Evolutionary conservation across 208 protist genomes (phyloP).

Genomic region (Trypanosoma lewisi): DNA sequence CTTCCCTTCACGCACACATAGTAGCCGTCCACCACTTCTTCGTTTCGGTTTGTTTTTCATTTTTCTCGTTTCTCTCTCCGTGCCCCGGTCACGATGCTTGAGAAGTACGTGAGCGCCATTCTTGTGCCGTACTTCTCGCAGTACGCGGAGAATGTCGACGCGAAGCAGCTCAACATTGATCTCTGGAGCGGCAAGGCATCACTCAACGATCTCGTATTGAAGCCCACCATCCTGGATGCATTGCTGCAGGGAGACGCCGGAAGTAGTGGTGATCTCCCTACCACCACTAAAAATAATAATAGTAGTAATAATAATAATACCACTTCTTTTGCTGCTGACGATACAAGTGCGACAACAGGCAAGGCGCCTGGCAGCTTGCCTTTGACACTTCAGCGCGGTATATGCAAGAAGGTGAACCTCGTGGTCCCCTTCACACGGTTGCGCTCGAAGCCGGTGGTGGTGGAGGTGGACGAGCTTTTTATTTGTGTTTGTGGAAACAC

Average conservation of each 20-base stretch:
- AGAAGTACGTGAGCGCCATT: constrained; percentile 78
- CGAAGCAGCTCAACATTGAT: constrained; percentile 68
- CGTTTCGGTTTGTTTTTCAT: too few relatives aligned
- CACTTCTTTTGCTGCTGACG: constrained; percentile 9
- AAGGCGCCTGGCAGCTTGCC: constrained; percentile 27
- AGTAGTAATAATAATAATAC: background rate
- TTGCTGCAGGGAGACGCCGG: constrained; percentile 33
- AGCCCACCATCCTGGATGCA: constrained; percentile 55
- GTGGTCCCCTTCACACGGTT: constrained; percentile 75
- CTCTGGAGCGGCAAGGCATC: constrained; percentile 83
- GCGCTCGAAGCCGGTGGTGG: constrained; percentile 75
- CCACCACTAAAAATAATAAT: background rate
- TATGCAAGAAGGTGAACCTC: constrained; percentile 80
- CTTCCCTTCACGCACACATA: too few relatives aligned
- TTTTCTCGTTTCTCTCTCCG: background rate
- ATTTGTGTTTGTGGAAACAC: constrained; percentile 47
- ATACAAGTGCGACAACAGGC: constrained; percentile 5
- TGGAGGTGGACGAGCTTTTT: constrained; percentile 79
- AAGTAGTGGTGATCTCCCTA: constrained; percentile 11
- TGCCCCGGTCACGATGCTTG: constrained; percentile 50
- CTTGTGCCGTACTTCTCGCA: constrained; percentile 83
- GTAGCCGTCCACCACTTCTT: too few relatives aligned
- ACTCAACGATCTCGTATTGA: constrained; percentile 75
- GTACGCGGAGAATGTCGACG: constrained; percentile 86
- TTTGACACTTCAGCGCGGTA: constrained; percentile 53